Evolutionary conservation across 371 early-diverging fungal species (phyloP), one percentile per base, ranked within the genome.

Genomic region (Circinella minor): DNA sequence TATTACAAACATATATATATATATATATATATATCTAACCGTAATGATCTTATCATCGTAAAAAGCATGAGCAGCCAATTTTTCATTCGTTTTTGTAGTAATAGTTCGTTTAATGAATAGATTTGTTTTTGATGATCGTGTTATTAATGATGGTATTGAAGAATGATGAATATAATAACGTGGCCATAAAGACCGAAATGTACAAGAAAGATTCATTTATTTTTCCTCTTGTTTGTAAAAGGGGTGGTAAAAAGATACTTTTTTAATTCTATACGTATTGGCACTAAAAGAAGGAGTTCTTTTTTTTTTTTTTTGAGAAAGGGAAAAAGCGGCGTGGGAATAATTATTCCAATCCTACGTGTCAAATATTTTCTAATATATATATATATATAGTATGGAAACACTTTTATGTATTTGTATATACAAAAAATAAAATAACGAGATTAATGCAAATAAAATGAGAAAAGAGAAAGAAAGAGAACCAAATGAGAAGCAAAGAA

Each of bases 11-110:
- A n/a, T 27, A 27, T 27, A 27, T 2, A 27, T 27, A 2, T 27
- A 27, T 27, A 36, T 34, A 55, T 38, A 3, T 36, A 82, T 27
- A 27, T 27, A 27, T 27, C 27, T 27, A 27, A 27, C 82, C 18
- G 74, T 76, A 7, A 77, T 71, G 43, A 83, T 77, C 61, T 83
- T 78, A 61, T 83, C 83, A 62, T 83, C 83, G 61, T 83, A 83
- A 74, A 83, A 83, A 1, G 79, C 77, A 61, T 83, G 83, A 36
- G 78, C 47, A 36, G 68, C 61, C 6, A 62, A 62, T 20, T 61
- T 68, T 38, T 68, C 68, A 27, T 20, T 18, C 36, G 54, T 20
- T 3, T 61, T 57, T 9, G 47, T 60, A 36, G 47, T n/a, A 46
- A 67, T 57, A 7, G 36, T 46, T 34, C 65, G 43, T 43, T 43